Evolutionary conservation across 2,329 filamentous ascomycete genomes (phyloP).

Genomic region (Fusarium beomiforme): DNA sequence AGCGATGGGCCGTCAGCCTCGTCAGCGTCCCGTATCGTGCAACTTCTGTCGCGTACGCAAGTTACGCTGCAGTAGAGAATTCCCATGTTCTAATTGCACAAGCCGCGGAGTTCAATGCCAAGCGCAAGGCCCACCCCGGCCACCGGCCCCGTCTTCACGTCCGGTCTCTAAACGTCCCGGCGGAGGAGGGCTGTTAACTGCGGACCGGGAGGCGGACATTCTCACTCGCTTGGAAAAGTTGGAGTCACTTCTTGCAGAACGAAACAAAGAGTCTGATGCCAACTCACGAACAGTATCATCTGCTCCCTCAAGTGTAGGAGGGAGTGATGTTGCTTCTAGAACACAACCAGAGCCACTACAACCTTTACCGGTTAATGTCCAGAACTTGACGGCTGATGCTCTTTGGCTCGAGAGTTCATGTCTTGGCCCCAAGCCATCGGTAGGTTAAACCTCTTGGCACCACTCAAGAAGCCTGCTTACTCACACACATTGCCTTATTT

Average conservation of each 20-base stretch:
- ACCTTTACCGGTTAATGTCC: constrained; percentile 44
- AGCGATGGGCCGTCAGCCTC: constrained; percentile 47
- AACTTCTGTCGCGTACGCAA: constrained; percentile 50
- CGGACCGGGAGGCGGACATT: constrained; percentile 29
- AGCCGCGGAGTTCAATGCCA: constrained; percentile 48
- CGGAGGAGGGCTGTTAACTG: neutral
- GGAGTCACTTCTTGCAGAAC: constrained; percentile 40
- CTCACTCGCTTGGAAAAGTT: constrained; percentile 41
- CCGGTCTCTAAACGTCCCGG: constrained; percentile 16
- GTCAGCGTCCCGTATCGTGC: constrained; percentile 50
- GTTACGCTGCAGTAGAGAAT: constrained; percentile 50
- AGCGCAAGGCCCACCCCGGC: constrained; percentile 37
- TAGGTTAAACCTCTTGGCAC: constrained; percentile 27
- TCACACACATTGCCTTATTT: neutral
- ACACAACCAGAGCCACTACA: constrained; percentile 10
- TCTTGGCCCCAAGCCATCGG: constrained; percentile 44
- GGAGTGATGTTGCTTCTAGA: neutral
- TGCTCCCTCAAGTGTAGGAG: constrained; percentile 5
- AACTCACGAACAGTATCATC: neutral
- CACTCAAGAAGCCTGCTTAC: neutral
- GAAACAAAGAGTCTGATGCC: constrained; percentile 23
- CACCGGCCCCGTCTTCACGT: constrained; percentile 18
- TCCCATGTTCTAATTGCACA: constrained; percentile 51
- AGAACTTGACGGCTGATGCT: constrained; percentile 48
- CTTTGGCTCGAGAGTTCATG: constrained; percentile 48